Evolutionary conservation across 768 basidiomycete species (phyloP).

Genomic region (Trametes cinnabarina): DNA sequence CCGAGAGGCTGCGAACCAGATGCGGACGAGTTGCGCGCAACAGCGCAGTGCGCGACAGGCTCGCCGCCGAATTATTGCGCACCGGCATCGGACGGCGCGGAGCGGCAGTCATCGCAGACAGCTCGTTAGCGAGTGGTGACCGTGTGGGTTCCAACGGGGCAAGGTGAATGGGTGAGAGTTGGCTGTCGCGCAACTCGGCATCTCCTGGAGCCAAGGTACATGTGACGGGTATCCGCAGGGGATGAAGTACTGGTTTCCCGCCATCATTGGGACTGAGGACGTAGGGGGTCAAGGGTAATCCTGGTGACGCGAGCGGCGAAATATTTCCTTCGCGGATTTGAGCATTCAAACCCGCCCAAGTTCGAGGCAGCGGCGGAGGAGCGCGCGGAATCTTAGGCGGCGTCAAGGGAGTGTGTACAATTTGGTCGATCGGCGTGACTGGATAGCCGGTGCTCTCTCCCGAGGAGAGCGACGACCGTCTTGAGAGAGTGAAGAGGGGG

Average conservation of each 20-base stretch:
- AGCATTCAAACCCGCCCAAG: slow-evolving; percentile 9
- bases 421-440: slow-evolving; percentile 14
- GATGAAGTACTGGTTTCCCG: slow-evolving; percentile 1
- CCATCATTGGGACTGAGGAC: not conserved
- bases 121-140: not conserved
- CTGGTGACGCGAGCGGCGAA: slow-evolving; percentile 3
- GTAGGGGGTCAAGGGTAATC: not conserved
- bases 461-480: slow-evolving; percentile 1
- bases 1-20: slow-evolving; percentile 1
- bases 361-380: slow-evolving; percentile 6
- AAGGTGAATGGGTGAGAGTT: not conserved
- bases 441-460: not conserved
- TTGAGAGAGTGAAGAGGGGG: not conserved
- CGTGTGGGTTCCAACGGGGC: slow-evolving; percentile 1
- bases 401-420: slow-evolving; percentile 10
- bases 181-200: not conserved
- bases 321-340: slow-evolving; percentile 1
- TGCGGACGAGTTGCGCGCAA: slow-evolving; percentile 6
- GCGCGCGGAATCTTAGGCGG: slow-evolving; percentile 15
- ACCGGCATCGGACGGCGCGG: not conserved
- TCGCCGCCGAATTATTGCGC: slow-evolving; percentile 10
- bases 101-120: not conserved
- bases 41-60: slow-evolving; percentile 5
- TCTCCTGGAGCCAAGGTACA: not conserved
- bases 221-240: slow-evolving; percentile 5